phyloP scores from a whole-genome alignment of 306 rosid genomes.

The Rubus idaeus region DNA sequence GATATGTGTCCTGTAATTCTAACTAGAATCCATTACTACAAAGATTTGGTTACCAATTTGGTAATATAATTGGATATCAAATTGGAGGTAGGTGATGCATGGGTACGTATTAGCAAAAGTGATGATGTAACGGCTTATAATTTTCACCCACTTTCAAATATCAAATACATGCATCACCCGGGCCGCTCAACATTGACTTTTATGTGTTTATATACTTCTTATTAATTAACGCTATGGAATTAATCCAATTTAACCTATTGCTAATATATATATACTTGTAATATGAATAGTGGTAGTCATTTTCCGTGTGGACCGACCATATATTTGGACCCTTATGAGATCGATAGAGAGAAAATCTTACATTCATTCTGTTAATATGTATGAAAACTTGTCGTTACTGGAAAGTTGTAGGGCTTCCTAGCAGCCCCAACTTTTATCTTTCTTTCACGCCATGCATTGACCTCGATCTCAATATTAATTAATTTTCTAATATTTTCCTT shows the following conservation, averaged over 20 bases:
- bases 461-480: background rate
- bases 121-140: conserved; percentile 27
- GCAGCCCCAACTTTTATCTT: background rate
- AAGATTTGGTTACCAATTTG: conserved; percentile 35
- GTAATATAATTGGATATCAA: conserved; percentile 6
- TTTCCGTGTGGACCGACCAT: conserved; percentile 43
- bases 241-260: conserved; percentile 2
- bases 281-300: conserved; percentile 11
- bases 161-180: conserved; percentile 14
- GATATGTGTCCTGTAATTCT: conserved; percentile 8
- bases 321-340: background rate
- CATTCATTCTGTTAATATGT: conserved; percentile 12
- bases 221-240: background rate
- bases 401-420: conserved; percentile 13
- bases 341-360: conserved; percentile 14
- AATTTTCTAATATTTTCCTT: background rate
- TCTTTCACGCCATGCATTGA: conserved; percentile 8
- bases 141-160: conserved; percentile 33
- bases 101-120: conserved; percentile 14
- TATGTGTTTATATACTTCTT: background rate
- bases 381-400: conserved; percentile 20
- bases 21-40: conserved; percentile 19
- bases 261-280: background rate
- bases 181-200: conserved; percentile 39
- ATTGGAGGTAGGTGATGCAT: conserved; percentile 28